These are phyloP conservation scores for Nicotiana sylvestris DNA, from an alignment of 257 asterid genomes.

Conservation along the genomic window DNA sequence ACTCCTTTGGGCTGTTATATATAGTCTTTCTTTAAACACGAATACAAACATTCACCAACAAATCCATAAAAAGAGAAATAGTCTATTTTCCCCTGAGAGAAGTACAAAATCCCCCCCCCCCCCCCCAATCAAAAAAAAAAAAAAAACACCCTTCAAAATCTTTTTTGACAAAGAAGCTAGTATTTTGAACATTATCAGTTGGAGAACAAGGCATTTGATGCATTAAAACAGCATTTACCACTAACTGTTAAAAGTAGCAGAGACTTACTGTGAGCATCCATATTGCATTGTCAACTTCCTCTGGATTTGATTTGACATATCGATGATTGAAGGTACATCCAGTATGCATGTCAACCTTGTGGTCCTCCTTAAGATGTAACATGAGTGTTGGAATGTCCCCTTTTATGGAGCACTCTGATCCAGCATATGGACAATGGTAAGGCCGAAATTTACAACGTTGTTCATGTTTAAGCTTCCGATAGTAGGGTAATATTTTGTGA, in stretches of 20 bases:
- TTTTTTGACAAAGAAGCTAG: no score
- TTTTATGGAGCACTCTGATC: conserved; percentile 65
- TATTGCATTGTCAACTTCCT: conserved; percentile 68
- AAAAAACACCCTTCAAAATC: neutral
- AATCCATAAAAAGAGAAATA: neutral
- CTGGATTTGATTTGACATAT: conserved; percentile 69
- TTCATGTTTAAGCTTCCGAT: conserved; percentile 65
- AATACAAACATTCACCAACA: neutral
- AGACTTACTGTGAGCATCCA: conserved; percentile 92
- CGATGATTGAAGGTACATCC: conserved; percentile 85
- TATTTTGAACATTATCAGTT: neutral
- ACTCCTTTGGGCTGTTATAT: no score
- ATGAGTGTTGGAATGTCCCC: conserved; percentile 64
- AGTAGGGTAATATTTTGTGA: conserved; percentile 52
- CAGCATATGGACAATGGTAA: conserved; percentile 73
- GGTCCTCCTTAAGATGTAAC: conserved; percentile 77
- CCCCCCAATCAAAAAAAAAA: no score
- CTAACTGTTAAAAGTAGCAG: neutral
- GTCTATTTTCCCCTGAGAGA: neutral
- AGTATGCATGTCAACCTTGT: conserved; percentile 78
- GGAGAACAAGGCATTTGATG: neutral
- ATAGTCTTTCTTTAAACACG: neutral
- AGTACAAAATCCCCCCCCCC: neutral
- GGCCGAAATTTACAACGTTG: conserved; percentile 68
- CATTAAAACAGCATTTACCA: neutral